Evolutionary conservation across 2,329 filamentous ascomycete species (phyloP).

Genomic region (Colletotrichum trifolii): DNA sequence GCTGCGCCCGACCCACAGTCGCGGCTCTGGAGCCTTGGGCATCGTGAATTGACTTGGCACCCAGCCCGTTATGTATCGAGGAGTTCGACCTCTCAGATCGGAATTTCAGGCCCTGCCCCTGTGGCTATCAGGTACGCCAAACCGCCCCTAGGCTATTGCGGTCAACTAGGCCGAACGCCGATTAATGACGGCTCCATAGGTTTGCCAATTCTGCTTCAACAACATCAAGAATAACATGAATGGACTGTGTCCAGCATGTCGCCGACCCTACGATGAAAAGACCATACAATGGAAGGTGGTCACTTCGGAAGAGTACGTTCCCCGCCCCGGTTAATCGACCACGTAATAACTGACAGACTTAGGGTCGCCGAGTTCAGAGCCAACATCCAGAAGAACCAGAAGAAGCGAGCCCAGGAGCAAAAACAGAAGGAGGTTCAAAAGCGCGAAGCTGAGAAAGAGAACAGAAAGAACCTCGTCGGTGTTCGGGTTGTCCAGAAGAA

Average conservation of each 20-base stretch:
- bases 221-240: constrained; percentile 99
- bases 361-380: constrained; percentile 81
- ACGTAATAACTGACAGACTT: constrained; percentile 41
- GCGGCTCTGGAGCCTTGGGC: constrained; percentile 7
- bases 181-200: constrained; percentile 61
- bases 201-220: constrained; percentile 99
- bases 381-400: constrained; percentile 89
- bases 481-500: constrained; percentile 98
- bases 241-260: constrained; percentile 95
- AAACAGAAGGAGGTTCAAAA: constrained; percentile 96
- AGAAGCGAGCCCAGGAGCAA: constrained; percentile 84
- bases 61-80: constrained; percentile 95
- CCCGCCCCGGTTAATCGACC: neutral
- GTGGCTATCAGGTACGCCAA: constrained; percentile 88
- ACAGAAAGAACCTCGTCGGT: constrained; percentile 94
- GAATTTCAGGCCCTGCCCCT: constrained; percentile 96
- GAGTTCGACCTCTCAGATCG: constrained; percentile 98
- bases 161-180: neutral
- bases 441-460: constrained; percentile 94
- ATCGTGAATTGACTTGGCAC: constrained; percentile 41
- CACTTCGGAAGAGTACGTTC: constrained; percentile 88
- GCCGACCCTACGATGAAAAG: constrained; percentile 94
- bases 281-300: constrained; percentile 98
- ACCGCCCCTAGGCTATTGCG: neutral
- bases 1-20: constrained; percentile 7